Evolutionary conservation across 768 basidiomycete species (phyloP), one percentile per base, ranked within the genome.

Genomic region (Tephrocybe sp.): DNA sequence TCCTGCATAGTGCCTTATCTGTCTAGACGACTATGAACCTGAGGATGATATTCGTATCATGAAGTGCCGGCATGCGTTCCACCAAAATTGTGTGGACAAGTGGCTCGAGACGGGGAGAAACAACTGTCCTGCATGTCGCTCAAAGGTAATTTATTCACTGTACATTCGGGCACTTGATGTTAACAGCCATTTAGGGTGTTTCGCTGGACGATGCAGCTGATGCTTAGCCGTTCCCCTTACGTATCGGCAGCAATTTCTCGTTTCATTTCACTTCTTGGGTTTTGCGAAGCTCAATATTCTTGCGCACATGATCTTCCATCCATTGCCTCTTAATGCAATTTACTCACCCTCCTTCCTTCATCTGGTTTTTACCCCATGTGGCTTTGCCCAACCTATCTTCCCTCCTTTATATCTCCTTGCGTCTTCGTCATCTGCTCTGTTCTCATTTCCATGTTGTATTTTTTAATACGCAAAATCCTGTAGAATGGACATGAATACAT

Each of bases 71-170:
- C 94, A 98, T 69, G 85, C 81, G n/a, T 98, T 94, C 77, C 94
- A 98, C 63, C 84, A 84, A 61, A 70, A 65, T 17, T 97, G 94
- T 58, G 91, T 97, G 5, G 94, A 97, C 62, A 83, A 77, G 53
- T 96, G 94, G 92, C 72, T 96, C 31, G 79, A 85, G 64, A 83
- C 79, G 5, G 92, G 93, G 3, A 77, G 84, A 50, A 97, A 97
- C 61, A 92, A 91, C 52, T 97, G 94, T 65, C 94, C 94, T 31
- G 91, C 91, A 6, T 97, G 94, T 70, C 85, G 94, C 44, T 77
- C 83, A 31, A 85, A 79, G 74, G 87, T 87, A 46, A 33, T 78
- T 56, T 62, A 13, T 42, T 32, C 9, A 23, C 14, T 30, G 49
- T n/a, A 52, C 5, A n/a, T 39, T 43, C 9, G 23, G 34, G 39